These are phyloP conservation scores for Pleurotus platypus DNA, from an alignment of 768 basidiomycete genomes.

Conservation along the genomic window DNA sequence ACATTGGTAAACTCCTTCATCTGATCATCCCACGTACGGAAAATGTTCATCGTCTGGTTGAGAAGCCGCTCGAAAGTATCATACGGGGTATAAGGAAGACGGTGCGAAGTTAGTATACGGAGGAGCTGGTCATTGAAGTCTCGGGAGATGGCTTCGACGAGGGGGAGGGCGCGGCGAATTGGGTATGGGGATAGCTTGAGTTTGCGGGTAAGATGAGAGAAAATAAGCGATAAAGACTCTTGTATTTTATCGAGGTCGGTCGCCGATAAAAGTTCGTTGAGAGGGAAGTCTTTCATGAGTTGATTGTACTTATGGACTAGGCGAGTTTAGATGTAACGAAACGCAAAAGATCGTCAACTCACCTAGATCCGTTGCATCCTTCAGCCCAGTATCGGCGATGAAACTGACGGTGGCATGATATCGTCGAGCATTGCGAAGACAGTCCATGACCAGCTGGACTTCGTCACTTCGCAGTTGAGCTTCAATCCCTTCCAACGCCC, in stretches of 20 bases:
- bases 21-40: constrained; percentile 83
- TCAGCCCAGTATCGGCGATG: constrained; percentile 94
- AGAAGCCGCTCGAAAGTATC: constrained; percentile 90
- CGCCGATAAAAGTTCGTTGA: constrained; percentile 94
- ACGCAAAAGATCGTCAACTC: constrained; percentile 17
- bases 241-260: constrained; percentile 96
- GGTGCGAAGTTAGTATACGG: constrained; percentile 85
- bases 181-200: constrained; percentile 96
- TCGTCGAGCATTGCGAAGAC: constrained; percentile 91
- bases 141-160: constrained; percentile 96
- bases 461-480: constrained; percentile 88
- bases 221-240: constrained; percentile 83
- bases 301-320: constrained; percentile 97
- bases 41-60: constrained; percentile 69
- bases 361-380: constrained; percentile 89
- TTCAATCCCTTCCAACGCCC: constrained; percentile 91
- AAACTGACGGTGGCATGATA: constrained; percentile 98
- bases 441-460: constrained; percentile 90
- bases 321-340: constrained; percentile 2
- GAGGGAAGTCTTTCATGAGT: constrained; percentile 98
- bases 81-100: constrained; percentile 91
- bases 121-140: constrained; percentile 97
- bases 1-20: constrained; percentile 93
- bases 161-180: constrained; percentile 89
- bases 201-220: constrained; percentile 92